A percentile compares a stretch with the other conserved stretches of the same genome.
These are phyloP conservation scores for Barbarea vulgaris DNA, from an alignment of 345 rosid species.

Conservation along the genomic window DNA sequence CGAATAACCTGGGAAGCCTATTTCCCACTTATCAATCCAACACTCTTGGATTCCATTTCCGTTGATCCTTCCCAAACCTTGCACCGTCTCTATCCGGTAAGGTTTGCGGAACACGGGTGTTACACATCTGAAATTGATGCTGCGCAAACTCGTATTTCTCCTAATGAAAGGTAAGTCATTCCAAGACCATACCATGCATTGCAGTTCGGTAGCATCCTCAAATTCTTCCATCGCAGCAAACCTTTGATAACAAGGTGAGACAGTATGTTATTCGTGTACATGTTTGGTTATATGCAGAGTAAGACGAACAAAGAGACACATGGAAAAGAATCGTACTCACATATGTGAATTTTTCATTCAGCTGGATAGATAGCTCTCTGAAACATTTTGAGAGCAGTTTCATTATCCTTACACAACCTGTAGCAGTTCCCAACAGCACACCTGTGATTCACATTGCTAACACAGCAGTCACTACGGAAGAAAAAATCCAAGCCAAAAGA, in stretches of 20 bases:
- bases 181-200: constrained; percentile 97
- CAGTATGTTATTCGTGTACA: not conserved
- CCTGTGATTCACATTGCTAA: constrained; percentile 49
- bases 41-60: too few relatives aligned
- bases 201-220: constrained; percentile 81
- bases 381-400: constrained; percentile 81
- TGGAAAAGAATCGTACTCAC: constrained; percentile 69
- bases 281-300: constrained; percentile 14
- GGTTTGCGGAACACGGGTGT: too few relatives aligned
- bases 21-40: too few relatives aligned
- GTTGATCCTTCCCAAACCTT: too few relatives aligned
- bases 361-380: constrained; percentile 82
- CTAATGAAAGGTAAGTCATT: constrained; percentile 74
- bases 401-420: constrained; percentile 89
- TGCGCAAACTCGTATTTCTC: constrained; percentile 85
- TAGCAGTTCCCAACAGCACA: constrained; percentile 92
- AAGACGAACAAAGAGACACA: constrained; percentile 1
- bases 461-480: constrained; percentile 23
- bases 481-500: constrained; percentile 1
- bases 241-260: constrained; percentile 45
- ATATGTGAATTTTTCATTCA: constrained; percentile 82
- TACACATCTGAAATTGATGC: constrained; percentile 81
- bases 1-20: too few relatives aligned
- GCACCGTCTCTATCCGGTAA: too few relatives aligned
- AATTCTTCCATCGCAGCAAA: constrained; percentile 75